Evolutionary conservation across 2,329 filamentous ascomycete genomes (phyloP).

Genomic region (Aspergillus oerlinghausenensis): DNA sequence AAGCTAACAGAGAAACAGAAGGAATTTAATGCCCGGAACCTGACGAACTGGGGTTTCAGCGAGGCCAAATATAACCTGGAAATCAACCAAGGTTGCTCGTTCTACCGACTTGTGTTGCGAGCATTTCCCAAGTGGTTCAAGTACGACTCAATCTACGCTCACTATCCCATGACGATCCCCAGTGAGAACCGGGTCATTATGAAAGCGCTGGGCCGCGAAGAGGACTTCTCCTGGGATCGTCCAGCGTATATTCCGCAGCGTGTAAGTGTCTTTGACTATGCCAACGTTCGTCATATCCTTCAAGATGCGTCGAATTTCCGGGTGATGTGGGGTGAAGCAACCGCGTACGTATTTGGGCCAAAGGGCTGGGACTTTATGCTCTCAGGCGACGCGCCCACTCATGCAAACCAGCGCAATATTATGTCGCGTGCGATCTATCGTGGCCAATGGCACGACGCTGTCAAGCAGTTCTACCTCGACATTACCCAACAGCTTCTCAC

Average conservation of each 20-base stretch:
- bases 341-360: constrained; percentile 59
- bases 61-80: constrained; percentile 68
- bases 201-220: constrained; percentile 59
- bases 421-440: constrained; percentile 57
- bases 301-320: constrained; percentile 59
- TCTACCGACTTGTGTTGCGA: constrained; percentile 76
- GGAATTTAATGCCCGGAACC: constrained; percentile 66
- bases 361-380: constrained; percentile 55
- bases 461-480: constrained; percentile 64
- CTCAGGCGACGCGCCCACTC: constrained; percentile 46
- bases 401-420: constrained; percentile 49
- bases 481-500: constrained; percentile 59
- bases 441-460: constrained; percentile 56
- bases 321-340: constrained; percentile 59
- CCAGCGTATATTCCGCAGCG: constrained; percentile 51
- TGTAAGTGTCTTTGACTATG: constrained; percentile 57
- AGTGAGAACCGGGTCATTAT: constrained; percentile 68
- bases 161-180: constrained; percentile 69
- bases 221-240: constrained; percentile 65
- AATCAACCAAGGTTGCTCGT: constrained; percentile 74
- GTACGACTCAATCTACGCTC: constrained; percentile 72
- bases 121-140: constrained; percentile 79
- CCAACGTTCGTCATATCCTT: constrained; percentile 58
- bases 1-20: constrained; percentile 28
- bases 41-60: constrained; percentile 81